Conservation (phyloP, 2,329 filamentous ascomycete species). For the Cercospora zeae-maydis region DNA sequence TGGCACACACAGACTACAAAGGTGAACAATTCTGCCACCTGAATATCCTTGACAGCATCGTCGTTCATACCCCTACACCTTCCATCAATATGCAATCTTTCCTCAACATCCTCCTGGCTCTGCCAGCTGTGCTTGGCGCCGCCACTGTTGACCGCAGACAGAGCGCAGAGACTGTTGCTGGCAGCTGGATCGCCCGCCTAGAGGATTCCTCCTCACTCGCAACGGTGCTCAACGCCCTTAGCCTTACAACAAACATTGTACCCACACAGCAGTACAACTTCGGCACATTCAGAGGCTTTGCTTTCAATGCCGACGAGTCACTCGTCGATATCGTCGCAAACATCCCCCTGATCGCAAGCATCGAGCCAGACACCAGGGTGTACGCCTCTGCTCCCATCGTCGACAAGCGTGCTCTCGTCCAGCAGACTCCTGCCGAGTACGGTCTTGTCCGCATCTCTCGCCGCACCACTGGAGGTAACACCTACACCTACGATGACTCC, state of each 20-base stretch:
- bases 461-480: slow-evolving; percentile 28
- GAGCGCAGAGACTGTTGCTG: slow-evolving; percentile 19
- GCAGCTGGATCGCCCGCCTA: slow-evolving; percentile 25
- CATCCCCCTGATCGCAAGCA: slow-evolving; percentile 35
- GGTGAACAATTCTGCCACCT: not conserved
- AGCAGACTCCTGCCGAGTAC: slow-evolving; percentile 38
- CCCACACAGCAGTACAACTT: slow-evolving; percentile 38
- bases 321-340: slow-evolving; percentile 33
- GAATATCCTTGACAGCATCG: not conserved
- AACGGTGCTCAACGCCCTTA: slow-evolving; percentile 17
- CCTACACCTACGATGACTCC: slow-evolving; percentile 41
- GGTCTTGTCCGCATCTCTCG: slow-evolving; percentile 43
- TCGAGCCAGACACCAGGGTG: slow-evolving; percentile 41
- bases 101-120: slow-evolving; percentile 21
- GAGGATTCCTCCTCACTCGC: slow-evolving; percentile 17
- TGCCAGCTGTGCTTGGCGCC: slow-evolving; percentile 23
- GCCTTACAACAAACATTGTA: slow-evolving; percentile 14
- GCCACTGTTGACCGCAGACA: slow-evolving; percentile 22
- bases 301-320: slow-evolving; percentile 36
- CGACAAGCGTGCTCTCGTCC: slow-evolving; percentile 35
- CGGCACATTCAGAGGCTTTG: slow-evolving; percentile 40
- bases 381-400: slow-evolving; percentile 33
- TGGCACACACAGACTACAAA: not conserved
- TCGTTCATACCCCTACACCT: not conserved
- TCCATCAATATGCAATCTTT: slow-evolving; percentile 22